Evolutionary conservation across 805 yeast species (phyloP).

Genomic region (Wickerhamiella kurtzmanii): DNA sequence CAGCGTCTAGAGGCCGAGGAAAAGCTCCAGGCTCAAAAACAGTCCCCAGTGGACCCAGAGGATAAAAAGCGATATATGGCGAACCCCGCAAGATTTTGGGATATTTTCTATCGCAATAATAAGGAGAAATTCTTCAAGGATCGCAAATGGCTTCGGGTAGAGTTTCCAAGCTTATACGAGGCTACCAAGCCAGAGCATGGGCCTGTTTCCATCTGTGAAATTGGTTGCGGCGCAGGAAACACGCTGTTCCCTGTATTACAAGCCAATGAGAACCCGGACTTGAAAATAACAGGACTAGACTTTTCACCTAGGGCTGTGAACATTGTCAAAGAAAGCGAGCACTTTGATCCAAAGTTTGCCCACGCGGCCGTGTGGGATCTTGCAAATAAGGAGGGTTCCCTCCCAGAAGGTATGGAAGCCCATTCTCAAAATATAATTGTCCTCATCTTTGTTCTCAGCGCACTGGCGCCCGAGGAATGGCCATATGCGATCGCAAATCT

Average conservation of each 20-base stretch:
- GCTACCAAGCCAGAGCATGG: slow-evolving; percentile 62
- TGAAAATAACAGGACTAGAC: slow-evolving; percentile 74
- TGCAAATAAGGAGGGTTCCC: slow-evolving; percentile 51
- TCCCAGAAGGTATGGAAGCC: slow-evolving; percentile 78
- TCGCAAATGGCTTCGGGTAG: slow-evolving; percentile 89
- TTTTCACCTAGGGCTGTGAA: slow-evolving; percentile 84
- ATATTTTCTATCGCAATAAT: slow-evolving; percentile 79
- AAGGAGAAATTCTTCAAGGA: slow-evolving; percentile 91
- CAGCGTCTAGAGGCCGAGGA: slow-evolving; percentile 63
- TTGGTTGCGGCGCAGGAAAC: slow-evolving; percentile 98
- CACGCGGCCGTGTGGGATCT: slow-evolving; percentile 92
- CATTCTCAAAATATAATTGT: slow-evolving; percentile 80
- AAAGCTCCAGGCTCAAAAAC: slow-evolving; percentile 60
- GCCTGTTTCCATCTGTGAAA: slow-evolving; percentile 65
- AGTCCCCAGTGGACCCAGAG: slow-evolving; percentile 74
- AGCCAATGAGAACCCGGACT: slow-evolving; percentile 67
- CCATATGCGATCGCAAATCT: slow-evolving; percentile 59
- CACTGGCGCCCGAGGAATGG: slow-evolving; percentile 90
- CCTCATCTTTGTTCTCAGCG: slow-evolving; percentile 91
- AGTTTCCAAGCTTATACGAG: slow-evolving; percentile 74
- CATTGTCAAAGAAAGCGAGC: slow-evolving; percentile 52
- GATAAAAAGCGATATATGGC: slow-evolving; percentile 64
- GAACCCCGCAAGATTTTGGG: slow-evolving; percentile 93
- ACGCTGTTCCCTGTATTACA: slow-evolving; percentile 82
- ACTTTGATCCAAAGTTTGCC: slow-evolving; percentile 47